Base-by-base conservation (phyloP, 2,329 filamentous ascomycete genomes). In the Colletotrichum liaoningense region DNA sequence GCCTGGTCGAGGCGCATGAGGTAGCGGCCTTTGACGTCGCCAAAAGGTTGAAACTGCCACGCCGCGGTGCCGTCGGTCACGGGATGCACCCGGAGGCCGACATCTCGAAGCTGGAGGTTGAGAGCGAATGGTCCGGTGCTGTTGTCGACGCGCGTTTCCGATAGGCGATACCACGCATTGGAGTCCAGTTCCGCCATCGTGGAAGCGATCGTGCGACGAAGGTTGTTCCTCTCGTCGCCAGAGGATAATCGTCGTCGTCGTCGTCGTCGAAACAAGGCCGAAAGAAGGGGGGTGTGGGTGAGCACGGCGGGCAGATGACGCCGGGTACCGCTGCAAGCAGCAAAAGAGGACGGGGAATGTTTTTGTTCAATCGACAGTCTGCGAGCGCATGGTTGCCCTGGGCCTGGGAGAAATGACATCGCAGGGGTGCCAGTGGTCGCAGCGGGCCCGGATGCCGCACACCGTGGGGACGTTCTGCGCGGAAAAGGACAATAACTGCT, bases 151-250 rank as follows among this genome's bases (percentile, higher is more conserved):
- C 81, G 80, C 33, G 71, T 76, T 69, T 83, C 81, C 24, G 77
- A 79, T 22, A 83, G 52, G 65, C 81, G 79, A 68, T 81, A 83
- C 82, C 82, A 84, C 33, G 74, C 78, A 65, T 84, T 83, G 30
- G 78, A 60, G 76, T 84, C 79, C 55, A 83, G 46, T 54, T 66
- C 56, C 67, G 60, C 71, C 67, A 70, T 73, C 52, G 69, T 73
- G 59, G 57, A 12, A 57, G 60, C 55, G 33, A 35, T 54, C 66
- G 56, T 33, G 56, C 67, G 52, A 59, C 54, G 24, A 38, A 56
- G 60, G 60, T 65, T 42, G 57, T 46, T 46, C 28, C 30, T 26
- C 35, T 57, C 30, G 67, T 60, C 42, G 35, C 60, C 62, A 42
- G n/a, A 63, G 46, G 52, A 46, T 38, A 46, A 49, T 35, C 33